phyloP scores from a whole-genome alignment of 768 basidiomycete genomes.

The Boletus speciosus region DNA sequence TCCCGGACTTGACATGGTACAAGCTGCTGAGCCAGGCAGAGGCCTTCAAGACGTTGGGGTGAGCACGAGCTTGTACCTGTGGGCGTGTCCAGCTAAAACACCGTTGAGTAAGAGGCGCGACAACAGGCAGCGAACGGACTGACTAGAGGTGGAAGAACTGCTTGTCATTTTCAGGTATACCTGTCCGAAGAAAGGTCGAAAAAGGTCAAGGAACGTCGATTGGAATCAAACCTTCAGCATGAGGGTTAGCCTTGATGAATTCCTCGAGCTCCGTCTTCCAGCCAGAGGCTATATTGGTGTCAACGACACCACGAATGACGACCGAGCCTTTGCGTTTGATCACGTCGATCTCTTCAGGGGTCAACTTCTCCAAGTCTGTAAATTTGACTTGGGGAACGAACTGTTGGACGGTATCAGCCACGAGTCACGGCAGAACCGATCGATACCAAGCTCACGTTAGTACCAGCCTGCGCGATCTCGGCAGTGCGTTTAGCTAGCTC shows the following conservation, averaged over 20 bases:
- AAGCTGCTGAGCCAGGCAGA: conserved; percentile 61
- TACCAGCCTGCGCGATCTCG: conserved; percentile 44
- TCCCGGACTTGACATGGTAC: conserved; percentile 45
- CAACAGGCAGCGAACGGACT: conserved; percentile 15
- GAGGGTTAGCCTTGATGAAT: conserved; percentile 56
- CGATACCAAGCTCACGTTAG: conserved; percentile 38
- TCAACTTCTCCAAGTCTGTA: conserved; percentile 46
- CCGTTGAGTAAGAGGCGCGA: background rate
- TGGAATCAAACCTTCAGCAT: conserved; percentile 43
- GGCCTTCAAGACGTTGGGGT: conserved; percentile 59
- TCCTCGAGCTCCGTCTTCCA: conserved; percentile 59
- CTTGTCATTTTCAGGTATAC: conserved; percentile 53
- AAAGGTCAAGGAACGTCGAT: background rate
- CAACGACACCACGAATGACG: conserved; percentile 59
- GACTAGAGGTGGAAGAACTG: conserved; percentile 76
- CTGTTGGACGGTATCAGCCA: conserved; percentile 29
- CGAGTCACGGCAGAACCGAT: background rate
- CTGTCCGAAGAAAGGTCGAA: conserved; percentile 26
- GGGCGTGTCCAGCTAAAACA: conserved; percentile 42
- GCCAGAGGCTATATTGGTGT: conserved; percentile 47
- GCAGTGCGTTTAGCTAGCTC: conserved; percentile 47
- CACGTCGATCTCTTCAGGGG: conserved; percentile 41
- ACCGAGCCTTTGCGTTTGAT: conserved; percentile 58
- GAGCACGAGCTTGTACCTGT: conserved; percentile 67
- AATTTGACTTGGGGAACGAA: conserved; percentile 63